A percentile compares a stretch with the other conserved stretches of the same genome.
Conservation (phyloP, 2,329 filamentous ascomycete species). For the Dactylellina parvicollis region DNA sequence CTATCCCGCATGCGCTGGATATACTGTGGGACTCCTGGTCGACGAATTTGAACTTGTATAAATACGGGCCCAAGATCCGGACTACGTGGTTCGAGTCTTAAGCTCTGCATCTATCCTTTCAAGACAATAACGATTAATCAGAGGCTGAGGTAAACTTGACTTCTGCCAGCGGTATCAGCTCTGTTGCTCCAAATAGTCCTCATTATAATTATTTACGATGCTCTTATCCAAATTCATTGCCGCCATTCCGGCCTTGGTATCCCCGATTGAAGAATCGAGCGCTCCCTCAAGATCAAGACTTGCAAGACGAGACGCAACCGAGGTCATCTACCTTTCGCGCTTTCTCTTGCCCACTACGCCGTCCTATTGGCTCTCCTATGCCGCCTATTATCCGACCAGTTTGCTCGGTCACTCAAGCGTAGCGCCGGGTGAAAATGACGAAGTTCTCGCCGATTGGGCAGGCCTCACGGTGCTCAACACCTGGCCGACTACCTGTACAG, state of each 20-base stretch:
- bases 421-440: constrained; percentile 14
- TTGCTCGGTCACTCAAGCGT: background rate
- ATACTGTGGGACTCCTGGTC: too few species aligned
- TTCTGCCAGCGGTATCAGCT: too few species aligned
- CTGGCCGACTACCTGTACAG: constrained; percentile 37
- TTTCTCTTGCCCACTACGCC: background rate
- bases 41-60: too few species aligned
- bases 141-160: too few species aligned
- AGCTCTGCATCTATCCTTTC: too few species aligned
- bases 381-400: constrained; percentile 34
- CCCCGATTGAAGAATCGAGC: background rate
- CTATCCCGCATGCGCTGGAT: too few species aligned
- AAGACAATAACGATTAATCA: too few species aligned
- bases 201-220: too few species aligned
- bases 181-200: too few species aligned
- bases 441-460: constrained; percentile 26
- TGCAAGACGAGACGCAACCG: constrained; percentile 31
- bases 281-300: background rate
- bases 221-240: constrained; percentile 20
- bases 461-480: constrained; percentile 15
- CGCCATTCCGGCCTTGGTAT: constrained; percentile 18
- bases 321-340: constrained; percentile 44
- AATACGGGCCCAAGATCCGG: too few species aligned
- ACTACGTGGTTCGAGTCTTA: too few species aligned
- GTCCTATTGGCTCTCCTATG: constrained; percentile 22